Conservation (phyloP, 495 filamentous ascomycete species). For the Aspergillus biplanus region DNA sequence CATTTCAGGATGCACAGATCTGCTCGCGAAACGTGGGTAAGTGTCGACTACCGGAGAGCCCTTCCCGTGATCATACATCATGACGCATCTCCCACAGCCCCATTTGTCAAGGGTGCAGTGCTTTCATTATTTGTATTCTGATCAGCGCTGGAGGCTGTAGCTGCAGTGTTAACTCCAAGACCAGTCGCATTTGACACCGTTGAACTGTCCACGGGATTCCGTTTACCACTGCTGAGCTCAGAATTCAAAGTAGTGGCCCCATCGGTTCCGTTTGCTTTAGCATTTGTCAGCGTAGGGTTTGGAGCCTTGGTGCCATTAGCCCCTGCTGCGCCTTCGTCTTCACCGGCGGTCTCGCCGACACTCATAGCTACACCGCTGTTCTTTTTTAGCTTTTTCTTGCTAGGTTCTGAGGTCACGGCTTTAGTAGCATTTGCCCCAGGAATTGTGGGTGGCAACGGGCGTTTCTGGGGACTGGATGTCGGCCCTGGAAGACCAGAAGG, state of each 20-base stretch:
- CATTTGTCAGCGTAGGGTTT: slow-evolving; percentile 18
- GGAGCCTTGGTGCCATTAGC: slow-evolving; percentile 30
- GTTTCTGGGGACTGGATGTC: slow-evolving; percentile 77
- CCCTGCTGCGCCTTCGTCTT: slow-evolving; percentile 32
- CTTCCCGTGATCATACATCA: slow-evolving; percentile 24
- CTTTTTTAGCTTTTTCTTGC: slow-evolving; percentile 54
- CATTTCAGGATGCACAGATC: not conserved
- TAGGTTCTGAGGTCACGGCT: slow-evolving; percentile 38
- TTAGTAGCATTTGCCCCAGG: slow-evolving; percentile 28
- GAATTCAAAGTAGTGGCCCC: slow-evolving; percentile 19
- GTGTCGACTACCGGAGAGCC: slow-evolving; percentile 5
- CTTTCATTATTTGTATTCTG: slow-evolving; percentile 21
- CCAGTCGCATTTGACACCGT: slow-evolving; percentile 13
- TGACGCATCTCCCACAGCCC: slow-evolving; percentile 33
- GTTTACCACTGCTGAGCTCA: slow-evolving; percentile 20
- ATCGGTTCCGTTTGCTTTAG: slow-evolving; percentile 28
- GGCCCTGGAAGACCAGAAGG: slow-evolving; percentile 34
- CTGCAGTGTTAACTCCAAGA: slow-evolving; percentile 11
- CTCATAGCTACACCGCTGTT: slow-evolving; percentile 43
- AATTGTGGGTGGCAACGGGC: slow-evolving; percentile 57
- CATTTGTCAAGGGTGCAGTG: slow-evolving; percentile 37
- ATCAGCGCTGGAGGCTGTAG: slow-evolving; percentile 8
- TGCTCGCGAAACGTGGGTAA: slow-evolving; percentile 7
- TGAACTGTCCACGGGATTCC: slow-evolving; percentile 10
- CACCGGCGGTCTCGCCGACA: slow-evolving; percentile 34